Conservation (phyloP, 83 land plant species). For the Larix sibirica region DNA sequence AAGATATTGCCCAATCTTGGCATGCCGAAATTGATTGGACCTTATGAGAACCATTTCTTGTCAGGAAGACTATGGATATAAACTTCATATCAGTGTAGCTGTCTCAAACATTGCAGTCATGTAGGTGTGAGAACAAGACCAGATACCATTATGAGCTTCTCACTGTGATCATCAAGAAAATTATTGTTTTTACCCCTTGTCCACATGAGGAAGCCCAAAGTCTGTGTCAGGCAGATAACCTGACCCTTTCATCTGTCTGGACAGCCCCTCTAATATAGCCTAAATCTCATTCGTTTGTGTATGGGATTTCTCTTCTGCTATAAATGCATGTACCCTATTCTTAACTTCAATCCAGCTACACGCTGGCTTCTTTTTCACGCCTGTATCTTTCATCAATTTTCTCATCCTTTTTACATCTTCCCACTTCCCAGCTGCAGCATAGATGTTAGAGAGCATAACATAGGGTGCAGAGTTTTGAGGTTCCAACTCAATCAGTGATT, state of each 20-base stretch:
- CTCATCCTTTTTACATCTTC: neutral
- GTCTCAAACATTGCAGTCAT: too few species aligned
- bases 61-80: too few species aligned
- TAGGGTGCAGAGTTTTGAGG: neutral
- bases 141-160: too few species aligned
- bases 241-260: neutral
- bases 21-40: too few species aligned
- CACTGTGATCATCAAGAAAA: too few species aligned
- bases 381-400: neutral
- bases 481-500: neutral
- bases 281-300: neutral
- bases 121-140: too few species aligned
- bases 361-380: neutral
- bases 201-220: too few species aligned
- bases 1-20: too few species aligned
- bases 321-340: neutral
- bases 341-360: slow-evolving; percentile 10
- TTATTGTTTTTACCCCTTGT: too few species aligned
- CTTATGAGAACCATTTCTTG: too few species aligned
- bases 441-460: neutral
- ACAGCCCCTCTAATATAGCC: neutral
- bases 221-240: neutral
- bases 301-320: neutral
- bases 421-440: neutral
- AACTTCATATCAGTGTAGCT: too few species aligned